Evolutionary conservation across 75 land plant genomes (phyloP), one percentile per base, ranked within the genome.

Genomic region (Azolla pinnata): DNA sequence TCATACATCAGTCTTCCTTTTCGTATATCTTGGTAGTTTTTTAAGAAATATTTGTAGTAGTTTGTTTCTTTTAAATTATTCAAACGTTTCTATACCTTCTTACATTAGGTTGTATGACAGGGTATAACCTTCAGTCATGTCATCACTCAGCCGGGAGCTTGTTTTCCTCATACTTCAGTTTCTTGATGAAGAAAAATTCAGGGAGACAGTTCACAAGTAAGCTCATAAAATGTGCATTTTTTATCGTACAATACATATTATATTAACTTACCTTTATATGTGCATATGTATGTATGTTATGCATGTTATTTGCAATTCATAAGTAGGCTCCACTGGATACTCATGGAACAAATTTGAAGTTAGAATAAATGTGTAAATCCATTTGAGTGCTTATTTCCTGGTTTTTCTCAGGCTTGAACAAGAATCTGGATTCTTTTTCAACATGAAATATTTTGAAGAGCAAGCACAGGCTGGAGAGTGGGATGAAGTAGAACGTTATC

Each of bases 141-240:
- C 88, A 27, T 86, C 90, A 7, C 67, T 86, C 27, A 86, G 90
- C 59, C 68, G 90, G 51, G 90, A 86, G 65, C 88, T 86, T 24
- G 90, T 86, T 47, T 86, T 86, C 61, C 75, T 86, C 20, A n/a
- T n/a, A n/a, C n/a, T n/a, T n/a, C n/a, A n/a, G n/a, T n/a, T n/a
- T n/a, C n/a, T n/a, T n/a, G n/a, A n/a, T n/a, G n/a, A n/a, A n/a
- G n/a, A n/a, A n/a, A n/a, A n/a, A n/a, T n/a, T n/a, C n/a, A n/a
- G n/a, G 63, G 88, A 85, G 57, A 79, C 83, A 1, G 87, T 85
- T 40, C 90, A 86, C 74, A 84, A 71, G 90, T 86, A 69, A 59
- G 75, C 14, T 38, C 42, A 38, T 14, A 38, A 38, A 8, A 7
- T 38, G 42, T 8, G 7, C 42, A 38, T 38, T 38, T 38, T 38